Base-by-base conservation (phyloP, 306 rosid genomes). In the Lotus japonicus region DNA sequence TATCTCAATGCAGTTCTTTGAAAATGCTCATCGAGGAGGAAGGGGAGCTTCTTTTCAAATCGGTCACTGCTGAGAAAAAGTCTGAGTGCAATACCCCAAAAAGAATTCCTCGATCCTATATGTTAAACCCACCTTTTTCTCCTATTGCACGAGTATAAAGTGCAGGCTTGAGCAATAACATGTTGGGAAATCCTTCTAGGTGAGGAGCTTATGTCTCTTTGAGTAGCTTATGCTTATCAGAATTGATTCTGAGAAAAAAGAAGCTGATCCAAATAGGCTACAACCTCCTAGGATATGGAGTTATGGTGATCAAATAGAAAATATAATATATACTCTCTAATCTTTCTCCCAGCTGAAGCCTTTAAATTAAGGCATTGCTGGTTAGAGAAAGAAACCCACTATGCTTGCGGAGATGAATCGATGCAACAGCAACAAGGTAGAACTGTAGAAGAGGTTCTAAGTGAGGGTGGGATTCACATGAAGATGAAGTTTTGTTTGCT, bases 1-100 rank as follows among this genome's bases (percentile, higher is more conserved):
- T 82, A 65, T 66, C 83, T 6, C 87, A 72, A 5, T 68, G 84
- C 79, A 80, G 77, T 60, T 81, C 96, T 7, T 64, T 84, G 85
- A 95, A 90, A 81, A 84, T 84, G 78, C 88, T 87, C n/a, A 72
- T 84, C 8, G 90, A 88, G 70, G 97, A 90, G 16, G 89, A 83
- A 50, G 87, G 76, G 16, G 87, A 85, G 39, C 75, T 74, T 74
- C 78, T 85, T 59, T 74, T 88, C 58, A 87, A 87, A 61, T 72
- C 91, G 6, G 90, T 80, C 68, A 46, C 87, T 14, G 19, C 64
- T 14, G 86, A 84, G 64, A 78, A 86, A 81, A 82, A 72, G 73
- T 72, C 68, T 26, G 76, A 15, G 63, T 53, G 76, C 16, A 90
- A 81, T 80, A 80, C 74, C 70, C 84, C 59, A 41, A 88, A 85